Percentiles rank a stretch among this genome's conserved stretches.
phyloP scores from a whole-genome alignment of 192 early-diverging fungal genomes.

The Podila verticillata region DNA sequence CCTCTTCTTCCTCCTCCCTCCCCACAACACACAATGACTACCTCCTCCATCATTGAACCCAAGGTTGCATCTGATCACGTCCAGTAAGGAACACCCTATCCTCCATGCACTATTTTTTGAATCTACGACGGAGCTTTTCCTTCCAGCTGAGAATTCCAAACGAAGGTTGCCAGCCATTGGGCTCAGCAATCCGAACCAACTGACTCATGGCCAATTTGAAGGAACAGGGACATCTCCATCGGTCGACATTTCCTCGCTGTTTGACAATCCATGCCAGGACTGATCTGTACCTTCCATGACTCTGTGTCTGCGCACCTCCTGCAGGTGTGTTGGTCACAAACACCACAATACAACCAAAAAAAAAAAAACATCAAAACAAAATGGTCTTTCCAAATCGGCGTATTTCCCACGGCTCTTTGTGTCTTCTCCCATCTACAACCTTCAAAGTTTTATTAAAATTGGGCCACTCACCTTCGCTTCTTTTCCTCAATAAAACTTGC shows the following conservation, averaged over 20 bases:
- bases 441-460: slow-evolving; percentile 9
- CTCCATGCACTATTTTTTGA: background rate
- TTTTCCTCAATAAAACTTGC: background rate
- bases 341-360: background rate
- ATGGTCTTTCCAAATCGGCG: background rate
- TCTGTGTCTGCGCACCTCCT: no score
- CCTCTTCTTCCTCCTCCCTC: background rate
- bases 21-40: background rate
- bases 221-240: no score
- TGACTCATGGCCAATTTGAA: background rate
- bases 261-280: no score
- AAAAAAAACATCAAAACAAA: background rate
- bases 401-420: slow-evolving; percentile 2
- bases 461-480: background rate
- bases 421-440: background rate
- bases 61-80: background rate
- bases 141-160: background rate
- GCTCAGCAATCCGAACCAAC: background rate
- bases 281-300: no score
- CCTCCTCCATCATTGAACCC: background rate
- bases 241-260: no score
- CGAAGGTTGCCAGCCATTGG: background rate
- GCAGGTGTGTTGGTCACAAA: background rate
- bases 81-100: background rate
- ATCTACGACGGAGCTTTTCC: background rate